Evolutionary conservation across 768 basidiomycete species (phyloP), one percentile per base, ranked within the genome.

Genomic region (Austroboletus eburneus): DNA sequence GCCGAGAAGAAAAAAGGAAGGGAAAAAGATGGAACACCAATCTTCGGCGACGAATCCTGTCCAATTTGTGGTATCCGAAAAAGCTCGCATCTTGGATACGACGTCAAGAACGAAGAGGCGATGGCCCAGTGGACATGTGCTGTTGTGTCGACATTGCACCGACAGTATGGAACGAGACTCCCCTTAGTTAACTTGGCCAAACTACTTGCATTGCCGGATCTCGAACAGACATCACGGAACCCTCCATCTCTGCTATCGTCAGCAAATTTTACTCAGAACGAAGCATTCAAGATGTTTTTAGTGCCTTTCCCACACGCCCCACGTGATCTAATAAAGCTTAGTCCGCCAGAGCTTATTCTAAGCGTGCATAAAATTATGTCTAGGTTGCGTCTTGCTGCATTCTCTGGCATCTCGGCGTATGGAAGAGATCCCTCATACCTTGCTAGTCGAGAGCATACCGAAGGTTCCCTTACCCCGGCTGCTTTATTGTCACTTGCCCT

Each of bases 401-500:
- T 59, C 27, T 54, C 61, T 14, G 36, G 49, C 5, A 21, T 53
- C 39, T 34, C 38, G 30, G 43, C 51, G 17, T 23, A 30, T 43
- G 48, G 47, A 49, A 36, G 39, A 21, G 45, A 34, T n/a, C n/a
- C 24, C 30, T 9, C 32, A n/a, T 47, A 54, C 34, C 43, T 57
- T 22, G 16, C 37, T n/a, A 48, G 39, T n/a, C 55, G 36, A 46
- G 56, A 48, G 45, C 27, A 43, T 12, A 41, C 54, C 8, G 68
- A 66, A 35, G 56, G 38, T 6, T 40, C 41, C 2, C 56, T 75
- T n/a, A 65, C 67, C 17, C 66, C 72, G 4, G 60, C 61, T 5
- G 73, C 71, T 14, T 27, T 72, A n/a, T 55, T 75, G 39, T 56
- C 73, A 8, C 57, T 64, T 39, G 46, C 57, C 8, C 53, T 67